A percentile compares a stretch with the other conserved stretches of the same genome.
phyloP scores from a whole-genome alignment of 805 yeast genomes.

The Kazachstania taianensis region DNA sequence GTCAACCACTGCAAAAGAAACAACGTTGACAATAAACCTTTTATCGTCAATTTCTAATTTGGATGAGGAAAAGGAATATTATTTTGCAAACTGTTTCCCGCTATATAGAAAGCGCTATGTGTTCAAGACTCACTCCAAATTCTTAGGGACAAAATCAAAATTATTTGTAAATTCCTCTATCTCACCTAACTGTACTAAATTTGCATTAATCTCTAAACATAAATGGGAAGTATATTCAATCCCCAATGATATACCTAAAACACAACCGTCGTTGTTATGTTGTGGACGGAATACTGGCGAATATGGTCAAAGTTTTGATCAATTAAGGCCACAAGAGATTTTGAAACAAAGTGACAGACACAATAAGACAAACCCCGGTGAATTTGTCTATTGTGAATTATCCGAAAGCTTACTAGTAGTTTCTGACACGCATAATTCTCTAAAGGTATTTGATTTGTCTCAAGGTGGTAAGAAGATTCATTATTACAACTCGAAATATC shows the following conservation, averaged over 20 bases:
- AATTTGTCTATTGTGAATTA: conserved; percentile 48
- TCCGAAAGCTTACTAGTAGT: conserved; percentile 51
- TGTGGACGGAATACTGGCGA: conserved; percentile 66
- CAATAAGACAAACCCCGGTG: conserved; percentile 36
- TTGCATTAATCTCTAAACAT: conserved; percentile 56
- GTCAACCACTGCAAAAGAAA: not conserved
- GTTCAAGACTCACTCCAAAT: conserved; percentile 42
- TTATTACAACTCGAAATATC: conserved; percentile 59
- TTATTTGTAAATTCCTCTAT: conserved; percentile 46
- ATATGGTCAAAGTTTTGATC: conserved; percentile 43
- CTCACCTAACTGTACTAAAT: conserved; percentile 52
- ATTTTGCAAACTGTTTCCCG: conserved; percentile 76
- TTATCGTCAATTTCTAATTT: conserved; percentile 16
- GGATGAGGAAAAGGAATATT: conserved; percentile 43
- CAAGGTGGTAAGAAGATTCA: conserved; percentile 54
- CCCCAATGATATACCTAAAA: conserved; percentile 13
- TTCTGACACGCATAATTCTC: conserved; percentile 59
- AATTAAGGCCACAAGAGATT: conserved; percentile 23
- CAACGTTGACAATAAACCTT: no score
- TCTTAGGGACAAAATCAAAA: conserved; percentile 39
- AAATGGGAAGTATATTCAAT: conserved; percentile 68
- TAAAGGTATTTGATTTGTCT: conserved; percentile 53
- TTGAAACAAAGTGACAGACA: conserved; percentile 7
- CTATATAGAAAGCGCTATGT: conserved; percentile 55
- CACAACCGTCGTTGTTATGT: conserved; percentile 46